phyloP scores from a whole-genome alignment of 2,329 filamentous ascomycete genomes.

The Cladophialophora immunda region DNA sequence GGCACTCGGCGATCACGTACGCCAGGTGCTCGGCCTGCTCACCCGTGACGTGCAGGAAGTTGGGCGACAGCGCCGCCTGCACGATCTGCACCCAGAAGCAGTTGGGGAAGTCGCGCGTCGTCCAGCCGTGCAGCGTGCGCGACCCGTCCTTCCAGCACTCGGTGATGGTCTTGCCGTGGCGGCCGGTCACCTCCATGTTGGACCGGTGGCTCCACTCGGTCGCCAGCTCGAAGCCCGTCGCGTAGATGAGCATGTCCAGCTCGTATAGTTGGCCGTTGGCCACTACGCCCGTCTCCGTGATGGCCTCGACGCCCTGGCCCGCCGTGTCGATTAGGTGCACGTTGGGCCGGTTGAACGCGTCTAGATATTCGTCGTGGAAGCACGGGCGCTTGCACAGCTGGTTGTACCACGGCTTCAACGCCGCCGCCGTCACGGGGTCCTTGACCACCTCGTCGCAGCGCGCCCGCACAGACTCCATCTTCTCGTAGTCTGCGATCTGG shows the following conservation, averaged over 20 bases:
- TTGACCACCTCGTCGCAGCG: constrained; percentile 63
- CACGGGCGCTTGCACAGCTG: constrained; percentile 70
- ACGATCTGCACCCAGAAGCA: constrained; percentile 36
- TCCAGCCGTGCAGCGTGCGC: constrained; percentile 35
- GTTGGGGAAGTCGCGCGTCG: constrained; percentile 34
- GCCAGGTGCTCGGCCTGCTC: constrained; percentile 35
- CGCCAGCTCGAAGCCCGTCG: constrained; percentile 53
- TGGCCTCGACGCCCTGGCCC: constrained; percentile 59
- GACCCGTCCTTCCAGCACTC: constrained; percentile 41
- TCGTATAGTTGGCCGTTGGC: constrained; percentile 59
- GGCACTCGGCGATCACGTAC: constrained; percentile 31
- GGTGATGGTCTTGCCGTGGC: constrained; percentile 38
- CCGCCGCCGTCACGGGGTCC: constrained; percentile 60
- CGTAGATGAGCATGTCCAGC: constrained; percentile 58
- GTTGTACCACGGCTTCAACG: constrained; percentile 68
- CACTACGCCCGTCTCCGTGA: constrained; percentile 59
- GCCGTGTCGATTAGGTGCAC: constrained; percentile 69
- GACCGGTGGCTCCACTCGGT: constrained; percentile 29
- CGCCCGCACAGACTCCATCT: constrained; percentile 46
- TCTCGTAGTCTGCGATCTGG: constrained; percentile 36
- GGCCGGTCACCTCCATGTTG: constrained; percentile 42
- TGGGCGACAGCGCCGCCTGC: constrained; percentile 35
- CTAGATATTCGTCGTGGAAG: constrained; percentile 68
- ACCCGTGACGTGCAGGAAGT: constrained; percentile 35
- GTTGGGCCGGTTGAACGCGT: constrained; percentile 65